phyloP scores from a whole-genome alignment of 2,329 filamentous ascomycete genomes.

The Penicillium brasilianum region DNA sequence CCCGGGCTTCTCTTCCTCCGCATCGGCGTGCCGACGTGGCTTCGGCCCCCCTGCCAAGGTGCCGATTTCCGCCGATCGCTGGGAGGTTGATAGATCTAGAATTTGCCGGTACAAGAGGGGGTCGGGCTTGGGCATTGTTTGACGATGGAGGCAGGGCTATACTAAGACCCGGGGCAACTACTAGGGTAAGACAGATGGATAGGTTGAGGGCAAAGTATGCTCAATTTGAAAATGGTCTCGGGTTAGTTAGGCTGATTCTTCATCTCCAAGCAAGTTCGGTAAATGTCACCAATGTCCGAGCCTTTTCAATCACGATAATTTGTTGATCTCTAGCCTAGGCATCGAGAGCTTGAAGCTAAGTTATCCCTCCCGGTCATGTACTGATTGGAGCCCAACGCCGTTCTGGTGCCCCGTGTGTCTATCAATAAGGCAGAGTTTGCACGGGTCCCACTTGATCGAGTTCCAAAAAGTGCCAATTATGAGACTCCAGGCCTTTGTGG shows the following conservation, averaged over 20 bases:
- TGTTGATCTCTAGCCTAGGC: background rate
- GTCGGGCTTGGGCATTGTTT: background rate
- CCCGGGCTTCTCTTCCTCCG: slow-evolving; percentile 24
- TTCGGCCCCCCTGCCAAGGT: slow-evolving; percentile 11
- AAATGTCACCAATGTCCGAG: background rate
- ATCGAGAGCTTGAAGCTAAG: background rate
- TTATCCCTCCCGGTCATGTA: background rate
- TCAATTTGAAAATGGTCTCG: background rate
- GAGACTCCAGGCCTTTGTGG: background rate
- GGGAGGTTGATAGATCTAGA: background rate
- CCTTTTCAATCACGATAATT: background rate
- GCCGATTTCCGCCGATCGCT: slow-evolving; percentile 25
- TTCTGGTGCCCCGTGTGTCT: background rate
- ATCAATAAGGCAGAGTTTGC: slow-evolving; percentile 4
- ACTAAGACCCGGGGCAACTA: no score
- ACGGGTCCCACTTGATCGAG: background rate
- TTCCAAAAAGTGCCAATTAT: background rate
- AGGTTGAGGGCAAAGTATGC: background rate
- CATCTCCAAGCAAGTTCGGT: background rate
- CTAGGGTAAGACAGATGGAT: background rate
- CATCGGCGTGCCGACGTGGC: slow-evolving; percentile 28
- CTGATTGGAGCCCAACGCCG: slow-evolving; percentile 2
- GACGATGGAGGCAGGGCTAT: background rate
- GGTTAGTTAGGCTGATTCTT: background rate
- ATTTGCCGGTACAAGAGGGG: background rate